Percentiles rank a stretch among this genome's conserved stretches.
These are phyloP conservation scores for Fusarium euwallaceae DNA, from an alignment of 2,329 filamentous ascomycete species.

Conservation along the genomic window DNA sequence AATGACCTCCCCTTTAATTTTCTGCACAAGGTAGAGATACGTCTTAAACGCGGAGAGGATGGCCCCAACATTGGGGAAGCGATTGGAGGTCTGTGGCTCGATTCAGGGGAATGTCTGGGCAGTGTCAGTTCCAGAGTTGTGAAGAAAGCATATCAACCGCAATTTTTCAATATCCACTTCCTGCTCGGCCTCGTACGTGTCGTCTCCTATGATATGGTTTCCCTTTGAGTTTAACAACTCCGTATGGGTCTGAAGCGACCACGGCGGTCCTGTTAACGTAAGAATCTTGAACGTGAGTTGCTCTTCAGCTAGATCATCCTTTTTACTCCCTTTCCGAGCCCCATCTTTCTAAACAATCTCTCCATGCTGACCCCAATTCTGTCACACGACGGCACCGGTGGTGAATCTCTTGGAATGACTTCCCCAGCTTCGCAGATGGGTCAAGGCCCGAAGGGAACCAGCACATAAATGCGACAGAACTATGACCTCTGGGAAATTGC, in stretches of 20 bases:
- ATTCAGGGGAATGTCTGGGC: slow-evolving; percentile 56
- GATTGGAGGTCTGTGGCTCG: slow-evolving; percentile 65
- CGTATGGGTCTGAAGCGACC: slow-evolving; percentile 14
- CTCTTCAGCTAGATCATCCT: too few species aligned
- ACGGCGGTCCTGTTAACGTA: background rate
- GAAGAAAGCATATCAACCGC: fast-evolving
- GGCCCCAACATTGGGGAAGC: slow-evolving; percentile 61
- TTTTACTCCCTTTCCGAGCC: slow-evolving; percentile 52
- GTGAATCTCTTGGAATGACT: slow-evolving; percentile 50
- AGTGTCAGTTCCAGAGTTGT: background rate
- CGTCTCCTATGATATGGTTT: slow-evolving; percentile 35
- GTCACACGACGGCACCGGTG: slow-evolving; percentile 65
- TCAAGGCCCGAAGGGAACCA: slow-evolving; percentile 58
- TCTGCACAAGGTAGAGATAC: slow-evolving; percentile 62
- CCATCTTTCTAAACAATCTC: slow-evolving; percentile 58
- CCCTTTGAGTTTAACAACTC: slow-evolving; percentile 23
- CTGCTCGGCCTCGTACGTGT: slow-evolving; percentile 14
- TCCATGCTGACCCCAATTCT: slow-evolving; percentile 68
- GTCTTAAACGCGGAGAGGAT: slow-evolving; percentile 70
- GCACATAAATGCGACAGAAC: slow-evolving; percentile 62
- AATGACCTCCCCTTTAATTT: slow-evolving; percentile 64
- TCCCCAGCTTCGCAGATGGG: slow-evolving; percentile 46
- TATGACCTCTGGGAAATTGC: slow-evolving; percentile 57
- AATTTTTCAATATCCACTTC: slow-evolving; percentile 25
- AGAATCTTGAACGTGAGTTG: too few species aligned